Conservation (phyloP, 2,329 filamentous ascomycete species). For the Alternaria sp. region DNA sequence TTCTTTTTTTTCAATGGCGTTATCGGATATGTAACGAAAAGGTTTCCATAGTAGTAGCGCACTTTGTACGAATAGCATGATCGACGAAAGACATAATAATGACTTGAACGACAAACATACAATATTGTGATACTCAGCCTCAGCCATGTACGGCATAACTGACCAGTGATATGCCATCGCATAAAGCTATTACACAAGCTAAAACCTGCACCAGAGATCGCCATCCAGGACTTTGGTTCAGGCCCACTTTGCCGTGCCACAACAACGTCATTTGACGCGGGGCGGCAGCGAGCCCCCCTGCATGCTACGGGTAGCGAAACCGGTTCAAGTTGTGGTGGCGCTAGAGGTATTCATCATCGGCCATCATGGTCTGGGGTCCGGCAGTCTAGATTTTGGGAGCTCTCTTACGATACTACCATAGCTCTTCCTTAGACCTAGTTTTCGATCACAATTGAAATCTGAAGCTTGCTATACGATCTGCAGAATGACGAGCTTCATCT, state of each 20-base stretch:
- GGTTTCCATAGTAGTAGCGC: background rate
- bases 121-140: background rate
- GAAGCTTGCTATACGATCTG: background rate
- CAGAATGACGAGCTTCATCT: slow-evolving; percentile 44
- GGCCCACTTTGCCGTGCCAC: slow-evolving; percentile 24
- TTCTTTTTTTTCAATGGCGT: background rate
- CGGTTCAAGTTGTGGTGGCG: slow-evolving; percentile 36
- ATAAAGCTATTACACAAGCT: background rate
- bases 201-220: slow-evolving; percentile 16
- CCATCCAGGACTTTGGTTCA: slow-evolving; percentile 10
- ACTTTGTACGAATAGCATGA: slow-evolving; percentile 14
- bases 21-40: slow-evolving; percentile 4
- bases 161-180: background rate
- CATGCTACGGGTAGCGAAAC: slow-evolving; percentile 27
- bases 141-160: background rate
- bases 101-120: background rate
- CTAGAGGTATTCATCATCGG: slow-evolving; percentile 26
- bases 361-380: slow-evolving; percentile 16
- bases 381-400: slow-evolving; percentile 7
- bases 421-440: background rate
- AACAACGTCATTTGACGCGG: slow-evolving; percentile 39
- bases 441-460: background rate
- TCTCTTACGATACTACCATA: background rate
- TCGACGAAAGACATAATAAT: background rate
- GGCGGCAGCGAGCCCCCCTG: slow-evolving; percentile 23